Base-by-base conservation (phyloP, 179 eudicot species). In the Beta corolliflora region DNA sequence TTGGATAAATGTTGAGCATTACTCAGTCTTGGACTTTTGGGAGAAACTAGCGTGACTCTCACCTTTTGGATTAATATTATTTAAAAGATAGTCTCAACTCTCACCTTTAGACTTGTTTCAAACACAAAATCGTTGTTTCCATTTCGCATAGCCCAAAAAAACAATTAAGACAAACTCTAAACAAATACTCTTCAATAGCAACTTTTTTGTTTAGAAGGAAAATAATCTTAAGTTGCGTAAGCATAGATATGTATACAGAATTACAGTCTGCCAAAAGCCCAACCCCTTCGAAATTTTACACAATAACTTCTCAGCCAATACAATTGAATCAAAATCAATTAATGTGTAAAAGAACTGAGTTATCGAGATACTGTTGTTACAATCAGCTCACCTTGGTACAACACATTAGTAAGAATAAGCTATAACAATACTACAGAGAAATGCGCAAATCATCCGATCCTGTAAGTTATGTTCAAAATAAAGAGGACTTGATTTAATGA, bases 341-440 rank as follows among this genome's bases (percentile, higher is more conserved):
- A 45, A 69, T 2, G 44, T 48, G 52, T 46, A 18, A 25, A 25
- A 25, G 29, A 14, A 41, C 18, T 68, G 72, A 18, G 76, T 52
- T 15, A 41, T 56, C 8, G 56, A 41, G 46, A 25, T 29, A 7
- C 77, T 31, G 64, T 73, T 53, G 23, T 75, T 54, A 75, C 52
- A 56, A 74, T 75, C 76, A 72, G 76, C 56, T 50, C 55, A 71
- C 29, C 45, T 46, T 45, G 16, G 11, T 50, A 52, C 58, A 36
- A 72, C 5, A 71, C 60, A 12, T 53, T 23, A 10, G 23, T 36
- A 72, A 5, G 2, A 72, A 52, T 25, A 14, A 72, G 54, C 56
- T 70, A 72, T 36, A 52, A 72, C 13, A 55, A 36, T 15, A 75
- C 15, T 56, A 55, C 16, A 36, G 21, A 18, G 15, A 41, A 58